Evolutionary conservation across 2,329 filamentous ascomycete species (phyloP), one percentile per base, ranked within the genome.

Genomic region (Rhynchosporium agropyri): DNA sequence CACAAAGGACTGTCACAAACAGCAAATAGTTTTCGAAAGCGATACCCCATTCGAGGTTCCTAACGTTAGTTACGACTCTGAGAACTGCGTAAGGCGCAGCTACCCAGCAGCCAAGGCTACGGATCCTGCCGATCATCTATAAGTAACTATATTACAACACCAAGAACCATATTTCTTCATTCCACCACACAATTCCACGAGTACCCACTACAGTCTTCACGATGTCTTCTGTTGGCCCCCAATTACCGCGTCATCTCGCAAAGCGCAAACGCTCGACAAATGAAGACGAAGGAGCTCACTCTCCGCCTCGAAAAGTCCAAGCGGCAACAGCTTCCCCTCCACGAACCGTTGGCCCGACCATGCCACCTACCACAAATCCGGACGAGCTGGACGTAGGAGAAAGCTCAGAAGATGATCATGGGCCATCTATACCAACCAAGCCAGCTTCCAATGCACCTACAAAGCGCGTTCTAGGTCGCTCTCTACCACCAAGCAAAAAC

Each of bases 211-310:
- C 40, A 49, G 7, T 20, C 36, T 8, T 4, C 60, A 67, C 33
- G 3, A 75, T 75, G 73, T 65, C 73, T 63, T 68, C 70, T 7
- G 66, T 91, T 72, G 89, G 89, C 4, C 89, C 90, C 13, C 80
- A 87, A 64, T 76, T 92, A 29, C 89, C 90, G 12, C 82, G 89
- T 4, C 85, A 90, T 65, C 81, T 89, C 48, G 62, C 84, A 40
- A 88, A 88, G 74, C 82, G 86, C 71, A 88, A 87, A 71, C 84
- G 84, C 71, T 81, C 79, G 4, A 33, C 26, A 26, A 78, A 80
- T 46, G 75, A 80, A 54, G 76, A 78, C 54, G 70, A 68, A 20
- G 66, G 76, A 58, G 70, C 75, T 12, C 72, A 73, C 31, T 78
- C 78, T 6, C 81, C 79, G 43, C 79, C 79, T 4, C 67, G 75